phyloP scores from a whole-genome alignment of 441 rosid species.

The Adansonia gregorii region DNA sequence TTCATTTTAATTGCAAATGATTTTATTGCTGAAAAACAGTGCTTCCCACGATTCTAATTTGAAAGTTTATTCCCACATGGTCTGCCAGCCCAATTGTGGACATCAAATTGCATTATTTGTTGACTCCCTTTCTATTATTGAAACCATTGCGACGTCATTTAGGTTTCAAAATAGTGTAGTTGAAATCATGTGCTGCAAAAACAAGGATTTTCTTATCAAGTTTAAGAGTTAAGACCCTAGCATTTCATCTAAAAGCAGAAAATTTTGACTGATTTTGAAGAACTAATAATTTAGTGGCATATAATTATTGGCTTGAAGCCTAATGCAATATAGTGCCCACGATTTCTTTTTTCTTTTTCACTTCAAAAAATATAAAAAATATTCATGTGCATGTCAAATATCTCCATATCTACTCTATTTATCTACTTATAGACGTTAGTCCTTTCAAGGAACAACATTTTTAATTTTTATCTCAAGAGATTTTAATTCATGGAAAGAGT shows the following conservation, averaged over 20 bases:
- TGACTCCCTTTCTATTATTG: constrained; percentile 13
- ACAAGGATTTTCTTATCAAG: background rate
- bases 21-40: constrained; percentile 27
- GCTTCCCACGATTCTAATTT: constrained; percentile 28
- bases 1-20: constrained; percentile 10
- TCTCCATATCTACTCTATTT: background rate
- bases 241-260: background rate
- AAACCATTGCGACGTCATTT: constrained; percentile 7
- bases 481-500: too few relatives aligned
- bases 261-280: background rate
- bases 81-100: background rate
- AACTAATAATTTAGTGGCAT: background rate
- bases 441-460: background rate
- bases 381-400: background rate
- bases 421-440: background rate
- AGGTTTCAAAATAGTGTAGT: background rate
- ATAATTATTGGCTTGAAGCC: background rate
- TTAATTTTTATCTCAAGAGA: too few relatives aligned
- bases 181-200: background rate
- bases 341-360: background rate
- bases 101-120: background rate
- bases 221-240: background rate
- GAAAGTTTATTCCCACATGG: constrained; percentile 6
- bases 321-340: background rate
- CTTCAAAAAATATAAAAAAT: background rate